phyloP scores from a whole-genome alignment of 2,329 filamentous ascomycete genomes.

The Paecilomyces niveus region DNA sequence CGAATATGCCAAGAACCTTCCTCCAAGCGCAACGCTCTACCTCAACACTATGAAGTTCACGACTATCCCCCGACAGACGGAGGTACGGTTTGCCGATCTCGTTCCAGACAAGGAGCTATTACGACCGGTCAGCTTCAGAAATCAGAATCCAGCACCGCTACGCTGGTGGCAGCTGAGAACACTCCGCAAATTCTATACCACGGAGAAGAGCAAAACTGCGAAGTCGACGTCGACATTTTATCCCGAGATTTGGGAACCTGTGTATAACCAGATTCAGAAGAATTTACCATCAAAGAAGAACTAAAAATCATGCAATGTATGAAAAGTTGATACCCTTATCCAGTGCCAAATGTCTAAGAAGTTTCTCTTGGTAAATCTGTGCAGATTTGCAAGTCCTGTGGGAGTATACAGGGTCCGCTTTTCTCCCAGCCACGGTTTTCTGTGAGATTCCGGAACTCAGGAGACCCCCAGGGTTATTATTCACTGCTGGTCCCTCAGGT shows the following conservation, averaged over 20 bases:
- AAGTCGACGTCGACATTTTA: slow-evolving; percentile 31
- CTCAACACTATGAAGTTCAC: slow-evolving; percentile 41
- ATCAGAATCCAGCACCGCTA: slow-evolving; percentile 25
- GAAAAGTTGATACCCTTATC: background rate
- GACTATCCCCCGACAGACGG: slow-evolving; percentile 34
- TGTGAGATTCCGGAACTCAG: background rate
- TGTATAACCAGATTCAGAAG: slow-evolving; percentile 33
- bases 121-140: slow-evolving; percentile 36
- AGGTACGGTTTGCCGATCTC: slow-evolving; percentile 37
- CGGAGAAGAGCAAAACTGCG: slow-evolving; percentile 30
- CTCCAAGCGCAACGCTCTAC: slow-evolving; percentile 35
- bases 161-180: slow-evolving; percentile 32
- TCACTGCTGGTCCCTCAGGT: background rate
- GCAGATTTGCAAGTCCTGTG: background rate
- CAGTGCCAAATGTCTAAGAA: background rate
- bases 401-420: background rate
- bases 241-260: slow-evolving; percentile 37
- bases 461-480: background rate
- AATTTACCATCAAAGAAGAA: slow-evolving; percentile 7
- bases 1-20: slow-evolving; percentile 38
- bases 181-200: slow-evolving; percentile 33
- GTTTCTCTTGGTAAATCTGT: background rate
- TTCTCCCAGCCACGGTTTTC: background rate
- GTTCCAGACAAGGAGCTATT: slow-evolving; percentile 24
- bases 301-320: background rate